phyloP scores from a whole-genome alignment of 2,329 filamentous ascomycete genomes.

The Botrytis aclada region DNA sequence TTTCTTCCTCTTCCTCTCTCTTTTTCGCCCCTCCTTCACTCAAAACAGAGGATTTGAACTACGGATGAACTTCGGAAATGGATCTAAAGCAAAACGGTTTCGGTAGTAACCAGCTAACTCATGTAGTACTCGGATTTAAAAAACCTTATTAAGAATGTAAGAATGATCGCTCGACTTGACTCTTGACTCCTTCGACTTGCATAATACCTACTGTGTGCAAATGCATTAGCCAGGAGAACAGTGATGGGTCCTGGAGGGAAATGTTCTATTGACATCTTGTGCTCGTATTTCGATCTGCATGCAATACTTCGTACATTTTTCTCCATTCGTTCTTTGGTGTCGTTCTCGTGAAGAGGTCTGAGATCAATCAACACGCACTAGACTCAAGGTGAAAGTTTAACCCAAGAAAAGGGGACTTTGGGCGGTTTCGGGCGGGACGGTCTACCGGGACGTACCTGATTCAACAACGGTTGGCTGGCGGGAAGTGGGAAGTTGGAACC shows the following conservation, averaged over 20 bases:
- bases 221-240: not conserved
- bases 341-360: not conserved
- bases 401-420: not conserved
- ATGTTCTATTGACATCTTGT: not conserved
- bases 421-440: not conserved
- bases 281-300: not conserved
- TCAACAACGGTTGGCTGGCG: not conserved
- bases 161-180: not conserved
- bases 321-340: not conserved
- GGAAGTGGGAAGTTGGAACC: not conserved
- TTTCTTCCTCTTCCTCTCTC: no score
- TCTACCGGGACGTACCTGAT: not conserved
- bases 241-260: not conserved
- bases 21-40: not conserved
- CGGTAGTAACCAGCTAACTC: not conserved
- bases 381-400: not conserved
- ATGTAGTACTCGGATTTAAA: not conserved
- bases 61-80: slow-evolving; percentile 4
- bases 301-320: not conserved
- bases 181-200: not conserved
- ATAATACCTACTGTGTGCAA: not conserved
- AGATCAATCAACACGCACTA: not conserved
- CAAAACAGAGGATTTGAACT: not conserved
- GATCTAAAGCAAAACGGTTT: not conserved
- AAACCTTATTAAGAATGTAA: not conserved